phyloP scores from a whole-genome alignment of 169 alveolate species.

The Plasmodium coatneyi region DNA sequence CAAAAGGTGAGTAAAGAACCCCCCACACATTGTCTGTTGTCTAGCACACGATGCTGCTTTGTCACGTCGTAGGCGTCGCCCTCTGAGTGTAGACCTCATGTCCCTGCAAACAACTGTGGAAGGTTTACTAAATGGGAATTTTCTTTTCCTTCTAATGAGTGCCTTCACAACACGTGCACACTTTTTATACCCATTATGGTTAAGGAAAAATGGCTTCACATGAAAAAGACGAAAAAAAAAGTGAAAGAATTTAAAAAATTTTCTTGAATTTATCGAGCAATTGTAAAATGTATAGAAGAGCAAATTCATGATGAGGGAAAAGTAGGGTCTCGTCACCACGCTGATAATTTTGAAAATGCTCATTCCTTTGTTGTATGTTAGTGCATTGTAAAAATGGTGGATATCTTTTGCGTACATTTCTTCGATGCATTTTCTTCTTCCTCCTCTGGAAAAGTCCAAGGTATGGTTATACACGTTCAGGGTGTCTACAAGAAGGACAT shows the following conservation, averaged over 20 bases:
- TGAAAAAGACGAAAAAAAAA: slow-evolving; percentile 26
- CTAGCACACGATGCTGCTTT: background rate
- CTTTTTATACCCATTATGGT: background rate
- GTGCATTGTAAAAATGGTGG: slow-evolving; percentile 41
- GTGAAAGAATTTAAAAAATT: slow-evolving; percentile 35
- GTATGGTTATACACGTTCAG: slow-evolving; percentile 46
- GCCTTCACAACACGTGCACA: background rate
- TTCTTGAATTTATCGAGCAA: background rate
- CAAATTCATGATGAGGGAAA: slow-evolving; percentile 15
- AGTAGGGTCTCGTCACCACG: slow-evolving; percentile 13
- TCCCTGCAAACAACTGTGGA: background rate
- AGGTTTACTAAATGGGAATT: background rate
- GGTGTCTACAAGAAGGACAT: slow-evolving; percentile 10
- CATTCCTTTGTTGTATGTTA: slow-evolving; percentile 69
- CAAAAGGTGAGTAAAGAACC: background rate
- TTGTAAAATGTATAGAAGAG: slow-evolving; percentile 34
- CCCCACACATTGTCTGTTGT: background rate
- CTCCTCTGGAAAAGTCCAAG: background rate
- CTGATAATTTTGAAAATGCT: slow-evolving; percentile 21
- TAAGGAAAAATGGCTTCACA: slow-evolving; percentile 21
- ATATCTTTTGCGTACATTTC: background rate
- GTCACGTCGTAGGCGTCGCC: background rate
- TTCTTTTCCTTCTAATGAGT: background rate
- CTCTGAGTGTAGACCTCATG: background rate
- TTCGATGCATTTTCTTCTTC: background rate